phyloP scores from a whole-genome alignment of 805 yeast species.

The Ogataea pignaliae region DNA sequence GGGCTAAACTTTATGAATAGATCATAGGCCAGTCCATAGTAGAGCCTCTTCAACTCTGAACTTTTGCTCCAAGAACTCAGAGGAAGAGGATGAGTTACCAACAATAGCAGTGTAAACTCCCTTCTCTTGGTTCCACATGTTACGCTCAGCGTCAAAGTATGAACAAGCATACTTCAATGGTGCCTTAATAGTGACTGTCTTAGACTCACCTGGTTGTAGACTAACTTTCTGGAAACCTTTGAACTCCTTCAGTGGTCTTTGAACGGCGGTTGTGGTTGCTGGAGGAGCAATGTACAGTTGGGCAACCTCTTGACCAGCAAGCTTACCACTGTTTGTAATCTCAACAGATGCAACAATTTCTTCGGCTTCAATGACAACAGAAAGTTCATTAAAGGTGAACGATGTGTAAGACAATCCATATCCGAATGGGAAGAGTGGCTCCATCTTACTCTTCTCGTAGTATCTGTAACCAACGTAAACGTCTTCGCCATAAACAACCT shows the following conservation, averaged over 20 bases:
- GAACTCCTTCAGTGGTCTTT: slow-evolving; percentile 55
- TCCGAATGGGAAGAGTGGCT: slow-evolving; percentile 58
- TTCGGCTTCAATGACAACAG: slow-evolving; percentile 5
- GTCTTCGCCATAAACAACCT: slow-evolving; percentile 60
- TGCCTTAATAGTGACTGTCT: slow-evolving; percentile 33
- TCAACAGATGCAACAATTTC: slow-evolving; percentile 29
- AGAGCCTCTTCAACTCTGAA: background rate
- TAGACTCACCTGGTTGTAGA: slow-evolving; percentile 41
- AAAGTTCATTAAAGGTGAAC: slow-evolving; percentile 37
- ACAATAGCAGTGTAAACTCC: slow-evolving; percentile 47
- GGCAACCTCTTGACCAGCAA: slow-evolving; percentile 49
- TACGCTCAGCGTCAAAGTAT: slow-evolving; percentile 45
- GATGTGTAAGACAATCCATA: slow-evolving; percentile 57
- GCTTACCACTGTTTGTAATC: slow-evolving; percentile 45
- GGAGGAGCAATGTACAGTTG: slow-evolving; percentile 48
- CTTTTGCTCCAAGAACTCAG: background rate
- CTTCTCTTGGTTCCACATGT: slow-evolving; percentile 47
- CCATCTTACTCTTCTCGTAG: slow-evolving; percentile 48
- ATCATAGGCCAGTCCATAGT: background rate
- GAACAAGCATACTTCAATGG: slow-evolving; percentile 49
- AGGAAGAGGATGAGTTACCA: slow-evolving; percentile 31
- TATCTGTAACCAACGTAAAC: slow-evolving; percentile 59
- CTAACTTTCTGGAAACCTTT: slow-evolving; percentile 53
- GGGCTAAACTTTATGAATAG: no score
- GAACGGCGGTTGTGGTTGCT: slow-evolving; percentile 22